Conservation (phyloP, 176 grass and related monocot species). For the Calamus simplicifolius region DNA sequence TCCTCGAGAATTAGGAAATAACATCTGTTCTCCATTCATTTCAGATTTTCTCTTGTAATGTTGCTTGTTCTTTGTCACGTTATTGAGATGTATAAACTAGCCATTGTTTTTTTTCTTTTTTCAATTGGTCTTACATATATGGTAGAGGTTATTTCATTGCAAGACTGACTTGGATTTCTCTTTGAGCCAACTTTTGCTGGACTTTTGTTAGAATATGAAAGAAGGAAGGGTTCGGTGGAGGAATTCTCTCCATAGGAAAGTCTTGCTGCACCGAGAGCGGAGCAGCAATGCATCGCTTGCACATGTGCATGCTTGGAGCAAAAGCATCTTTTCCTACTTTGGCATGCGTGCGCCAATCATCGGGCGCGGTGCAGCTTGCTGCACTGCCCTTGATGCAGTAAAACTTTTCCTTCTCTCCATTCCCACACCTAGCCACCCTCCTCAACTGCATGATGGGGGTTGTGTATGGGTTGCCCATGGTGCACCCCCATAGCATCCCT, state of each 20-base stretch:
- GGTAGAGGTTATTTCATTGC: too few species aligned
- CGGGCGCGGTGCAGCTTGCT: too few species aligned
- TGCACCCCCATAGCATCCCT: slow-evolving; percentile 89
- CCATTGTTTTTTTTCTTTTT: not conserved
- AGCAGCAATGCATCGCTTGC: too few species aligned
- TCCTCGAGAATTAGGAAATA: too few species aligned
- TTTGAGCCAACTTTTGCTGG: slow-evolving; percentile 37
- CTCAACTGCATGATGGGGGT: slow-evolving; percentile 99
- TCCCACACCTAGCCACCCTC: slow-evolving; percentile 82
- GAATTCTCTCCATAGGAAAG: slow-evolving; percentile 81
- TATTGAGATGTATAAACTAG: not conserved
- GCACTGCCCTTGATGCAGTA: too few species aligned
- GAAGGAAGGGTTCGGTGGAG: slow-evolving; percentile 54
- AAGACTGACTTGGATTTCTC: not conserved
- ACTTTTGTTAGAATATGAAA: slow-evolving; percentile 71
- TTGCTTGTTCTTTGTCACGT: too few species aligned
- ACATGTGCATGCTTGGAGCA: too few species aligned
- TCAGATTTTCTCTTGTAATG: too few species aligned
- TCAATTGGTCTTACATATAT: not conserved
- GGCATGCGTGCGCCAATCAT: too few species aligned
- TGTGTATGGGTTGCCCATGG: slow-evolving; percentile 63
- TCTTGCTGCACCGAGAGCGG: too few species aligned
- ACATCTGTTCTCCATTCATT: too few species aligned
- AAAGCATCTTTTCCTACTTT: too few species aligned
- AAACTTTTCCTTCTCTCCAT: slow-evolving; percentile 79